A percentile compares a stretch with the other conserved stretches of the same genome.
These are phyloP conservation scores for Streptanthus diversifolius DNA, from an alignment of 345 rosid genomes.

Conservation along the genomic window DNA sequence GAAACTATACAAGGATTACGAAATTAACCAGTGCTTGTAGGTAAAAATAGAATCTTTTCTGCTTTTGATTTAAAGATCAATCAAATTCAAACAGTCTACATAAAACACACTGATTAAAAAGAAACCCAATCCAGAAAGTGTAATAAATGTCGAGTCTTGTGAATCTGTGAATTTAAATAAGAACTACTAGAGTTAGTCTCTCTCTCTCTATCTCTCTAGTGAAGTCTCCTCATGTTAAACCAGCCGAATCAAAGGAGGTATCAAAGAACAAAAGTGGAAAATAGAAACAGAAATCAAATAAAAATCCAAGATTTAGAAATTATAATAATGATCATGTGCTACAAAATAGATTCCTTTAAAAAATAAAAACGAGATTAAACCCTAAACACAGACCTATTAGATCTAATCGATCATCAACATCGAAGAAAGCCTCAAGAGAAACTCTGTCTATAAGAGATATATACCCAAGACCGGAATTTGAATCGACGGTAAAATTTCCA, in stretches of 20 bases:
- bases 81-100: background rate
- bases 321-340: background rate
- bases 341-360: background rate
- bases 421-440: background rate
- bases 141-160: background rate
- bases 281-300: background rate
- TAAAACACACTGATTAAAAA: background rate
- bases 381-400: slow-evolving; percentile 9
- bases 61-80: background rate
- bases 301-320: background rate
- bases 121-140: background rate
- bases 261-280: background rate
- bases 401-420: background rate
- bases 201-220: background rate
- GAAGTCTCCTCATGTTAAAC: background rate
- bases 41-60: background rate
- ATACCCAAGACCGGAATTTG: slow-evolving; percentile 28
- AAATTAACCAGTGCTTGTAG: background rate
- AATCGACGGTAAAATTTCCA: background rate
- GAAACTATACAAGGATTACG: background rate
- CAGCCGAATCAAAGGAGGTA: background rate
- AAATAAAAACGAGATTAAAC: slow-evolving; percentile 10
- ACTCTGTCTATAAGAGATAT: background rate
- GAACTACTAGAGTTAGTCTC: background rate
- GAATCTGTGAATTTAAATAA: background rate